Evolutionary conservation across 2,329 filamentous ascomycete genomes (phyloP), one percentile per base, ranked within the genome.

Genomic region (Leptographium radiaticola): DNA sequence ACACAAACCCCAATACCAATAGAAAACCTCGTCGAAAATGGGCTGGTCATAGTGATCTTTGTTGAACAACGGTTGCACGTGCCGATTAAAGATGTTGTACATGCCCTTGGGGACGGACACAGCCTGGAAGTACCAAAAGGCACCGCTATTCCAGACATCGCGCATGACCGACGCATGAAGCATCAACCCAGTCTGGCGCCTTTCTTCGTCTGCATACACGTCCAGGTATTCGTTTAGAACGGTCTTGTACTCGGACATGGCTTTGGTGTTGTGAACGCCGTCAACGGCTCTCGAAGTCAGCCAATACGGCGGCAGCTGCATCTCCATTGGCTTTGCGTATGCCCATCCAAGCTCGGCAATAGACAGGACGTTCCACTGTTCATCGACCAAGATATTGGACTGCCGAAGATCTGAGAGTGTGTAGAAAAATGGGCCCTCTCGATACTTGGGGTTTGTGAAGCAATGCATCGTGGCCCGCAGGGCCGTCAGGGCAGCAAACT

Each of bases 321-420:
- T 47, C 10, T 31, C 25, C 12, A 34, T 9, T 5, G 45, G 45
- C 16, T 16, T 6, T 9, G 45, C 8, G 9, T 47, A 25, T 2
- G 30, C 30, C 25, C 45, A 47, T 25, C 33, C 45, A 10, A 47
- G 45, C 3, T 47, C 45, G 15, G 33, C 33, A 16, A 47, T 34
- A 9, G 25, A 13, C 16, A 13, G 3, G 12, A 47, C 16, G 30
- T 47, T 47, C 45, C 45, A 47, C 6, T 31, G 11, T 12, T 47
- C 45, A 25, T 47, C 63, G 48, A 65, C 61, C 49, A 66, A 63
- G 49, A 66, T 62, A 48, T 66, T 66, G 49, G 60, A 62, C 31
- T 44, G 52, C 57, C 63, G 60, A 47, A 66, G 55, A 53, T 66
- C 62, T 51, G 61, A 62, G 52, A 65, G 54, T 30, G 57, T 52